Conservation (phyloP, 2,329 filamentous ascomycete species). For the Verticillium zaregamsianum region DNA sequence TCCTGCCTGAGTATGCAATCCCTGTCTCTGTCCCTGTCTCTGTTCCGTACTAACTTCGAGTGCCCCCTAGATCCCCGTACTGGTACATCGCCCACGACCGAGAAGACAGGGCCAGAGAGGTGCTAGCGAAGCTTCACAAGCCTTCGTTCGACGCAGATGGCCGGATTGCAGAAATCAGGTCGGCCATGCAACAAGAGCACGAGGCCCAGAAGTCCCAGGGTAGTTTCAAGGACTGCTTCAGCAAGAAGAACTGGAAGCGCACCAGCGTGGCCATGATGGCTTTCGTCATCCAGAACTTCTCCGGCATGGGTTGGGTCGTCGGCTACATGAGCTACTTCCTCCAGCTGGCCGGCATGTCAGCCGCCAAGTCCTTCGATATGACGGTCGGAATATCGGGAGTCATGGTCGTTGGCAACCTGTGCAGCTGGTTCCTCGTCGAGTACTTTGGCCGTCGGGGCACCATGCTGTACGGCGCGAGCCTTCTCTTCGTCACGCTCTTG, state of each 20-base stretch:
- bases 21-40: slow-evolving; percentile 5
- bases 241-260: slow-evolving; percentile 11
- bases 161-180: slow-evolving; percentile 52
- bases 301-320: slow-evolving; percentile 23
- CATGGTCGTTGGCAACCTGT: slow-evolving; percentile 33
- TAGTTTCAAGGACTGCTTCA: slow-evolving; percentile 25
- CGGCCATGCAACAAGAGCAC: slow-evolving; percentile 49
- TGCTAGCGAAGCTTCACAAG: slow-evolving; percentile 22
- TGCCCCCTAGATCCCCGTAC: slow-evolving; percentile 17
- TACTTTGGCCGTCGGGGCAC: slow-evolving; percentile 29
- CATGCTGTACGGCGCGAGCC: slow-evolving; percentile 26
- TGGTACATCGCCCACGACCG: slow-evolving; percentile 25
- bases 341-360: neutral
- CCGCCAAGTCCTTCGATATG: slow-evolving; percentile 12
- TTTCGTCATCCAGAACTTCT: slow-evolving; percentile 1
- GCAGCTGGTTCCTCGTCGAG: slow-evolving; percentile 33
- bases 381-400: slow-evolving; percentile 34
- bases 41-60: too few relatives aligned
- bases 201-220: slow-evolving; percentile 5
- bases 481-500: neutral
- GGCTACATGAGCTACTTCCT: slow-evolving; percentile 2
- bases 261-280: slow-evolving; percentile 4
- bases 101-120: slow-evolving; percentile 21
- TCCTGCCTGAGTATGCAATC: slow-evolving; percentile 21
- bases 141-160: slow-evolving; percentile 30